Conservation (phyloP, 225 moss, liverwort and hornwort species). For the Takakia lepidozioides region DNA sequence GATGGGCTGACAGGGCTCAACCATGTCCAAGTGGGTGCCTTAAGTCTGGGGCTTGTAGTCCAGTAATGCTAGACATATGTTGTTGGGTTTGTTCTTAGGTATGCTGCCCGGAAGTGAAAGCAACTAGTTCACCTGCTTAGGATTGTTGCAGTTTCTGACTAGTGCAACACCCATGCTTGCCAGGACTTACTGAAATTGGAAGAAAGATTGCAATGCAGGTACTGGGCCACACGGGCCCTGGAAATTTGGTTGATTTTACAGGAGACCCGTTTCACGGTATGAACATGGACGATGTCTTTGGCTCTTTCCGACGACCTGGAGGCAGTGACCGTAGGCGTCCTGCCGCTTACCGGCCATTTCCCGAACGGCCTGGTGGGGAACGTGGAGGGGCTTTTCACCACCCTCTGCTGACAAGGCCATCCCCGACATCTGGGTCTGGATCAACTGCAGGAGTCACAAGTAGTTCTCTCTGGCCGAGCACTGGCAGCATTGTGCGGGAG, state of each 20-base stretch:
- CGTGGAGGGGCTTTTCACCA: slow-evolving; percentile 84
- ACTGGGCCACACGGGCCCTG: slow-evolving; percentile 67
- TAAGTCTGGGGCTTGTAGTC: too few relatives aligned
- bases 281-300: slow-evolving; percentile 98
- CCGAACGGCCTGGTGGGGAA: slow-evolving; percentile 71
- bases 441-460: slow-evolving; percentile 53
- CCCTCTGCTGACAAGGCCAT: slow-evolving; percentile 81
- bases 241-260: slow-evolving; percentile 69
- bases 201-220: too few relatives aligned
- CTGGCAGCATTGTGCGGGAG: slow-evolving; percentile 70
- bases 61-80: too few relatives aligned
- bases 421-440: slow-evolving; percentile 51
- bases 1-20: slow-evolving; percentile 93
- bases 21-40: slow-evolving; percentile 51
- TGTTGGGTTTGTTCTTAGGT: too few relatives aligned
- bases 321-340: slow-evolving; percentile 72
- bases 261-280: slow-evolving; percentile 95
- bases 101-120: too few relatives aligned
- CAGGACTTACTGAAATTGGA: too few relatives aligned
- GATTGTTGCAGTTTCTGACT: too few relatives aligned
- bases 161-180: too few relatives aligned
- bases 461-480: slow-evolving; percentile 66
- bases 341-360: slow-evolving; percentile 65
- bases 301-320: slow-evolving; percentile 75
- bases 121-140: too few relatives aligned